Evolutionary conservation across 768 basidiomycete genomes (phyloP).

Genomic region (Candolleomyces eurysporus): DNA sequence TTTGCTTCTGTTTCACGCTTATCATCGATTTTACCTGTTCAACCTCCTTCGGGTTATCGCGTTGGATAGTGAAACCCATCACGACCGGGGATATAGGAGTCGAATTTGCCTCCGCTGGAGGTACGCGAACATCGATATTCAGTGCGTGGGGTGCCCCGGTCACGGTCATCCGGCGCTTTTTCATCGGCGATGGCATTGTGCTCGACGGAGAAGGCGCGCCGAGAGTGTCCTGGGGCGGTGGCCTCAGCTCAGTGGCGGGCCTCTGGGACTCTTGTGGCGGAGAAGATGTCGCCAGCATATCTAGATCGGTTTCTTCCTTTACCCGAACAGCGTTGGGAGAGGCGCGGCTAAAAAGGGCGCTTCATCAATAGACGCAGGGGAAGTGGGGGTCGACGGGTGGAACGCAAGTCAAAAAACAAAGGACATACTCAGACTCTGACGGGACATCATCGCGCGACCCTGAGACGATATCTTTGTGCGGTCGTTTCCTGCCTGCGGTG

Average conservation of each 20-base stretch:
- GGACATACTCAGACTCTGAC: constrained; percentile 47
- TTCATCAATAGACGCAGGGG: constrained; percentile 5
- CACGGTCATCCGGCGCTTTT: constrained; percentile 72
- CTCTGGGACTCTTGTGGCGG: constrained; percentile 23
- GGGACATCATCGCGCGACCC: constrained; percentile 33
- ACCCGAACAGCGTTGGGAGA: constrained; percentile 49
- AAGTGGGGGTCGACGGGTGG: constrained; percentile 1
- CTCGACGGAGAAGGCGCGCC: constrained; percentile 40
- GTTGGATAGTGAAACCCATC: constrained; percentile 55
- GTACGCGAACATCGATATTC: constrained; percentile 49
- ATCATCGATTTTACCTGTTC: constrained; percentile 66
- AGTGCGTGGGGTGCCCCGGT: constrained; percentile 56
- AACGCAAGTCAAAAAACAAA: constrained; percentile 16
- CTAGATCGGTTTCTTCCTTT: constrained; percentile 64
- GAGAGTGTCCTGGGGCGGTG: constrained; percentile 14
- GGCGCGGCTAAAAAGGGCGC: constrained; percentile 28
- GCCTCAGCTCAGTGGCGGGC: constrained; percentile 17
- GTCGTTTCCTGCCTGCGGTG: constrained; percentile 41
- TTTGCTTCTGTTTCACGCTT: constrained; percentile 67
- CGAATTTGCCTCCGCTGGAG: constrained; percentile 43
- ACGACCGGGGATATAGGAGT: constrained; percentile 67
- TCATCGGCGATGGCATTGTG: constrained; percentile 44
- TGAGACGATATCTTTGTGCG: constrained; percentile 37
- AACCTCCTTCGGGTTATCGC: constrained; percentile 56
- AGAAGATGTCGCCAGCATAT: constrained; percentile 37